Evolutionary conservation across 225 moss, liverwort and hornwort species (phyloP).

Genomic region (Polytrichum formosum): DNA sequence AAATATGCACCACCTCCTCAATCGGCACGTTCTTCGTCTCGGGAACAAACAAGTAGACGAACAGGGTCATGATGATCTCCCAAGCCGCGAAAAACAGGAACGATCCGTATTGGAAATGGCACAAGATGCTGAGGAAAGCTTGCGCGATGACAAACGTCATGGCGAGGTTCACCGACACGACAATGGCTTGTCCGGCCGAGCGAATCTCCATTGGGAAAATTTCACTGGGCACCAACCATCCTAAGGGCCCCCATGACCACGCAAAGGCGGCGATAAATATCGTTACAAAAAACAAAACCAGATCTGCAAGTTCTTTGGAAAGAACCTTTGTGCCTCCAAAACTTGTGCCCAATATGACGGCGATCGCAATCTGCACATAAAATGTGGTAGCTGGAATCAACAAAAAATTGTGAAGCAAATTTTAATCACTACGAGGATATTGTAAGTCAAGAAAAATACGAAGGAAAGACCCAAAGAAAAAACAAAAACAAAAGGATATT

Average conservation of each 20-base stretch:
- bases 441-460: too few relatives aligned
- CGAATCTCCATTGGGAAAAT: slow-evolving; percentile 50
- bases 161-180: slow-evolving; percentile 34
- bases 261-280: slow-evolving; percentile 39
- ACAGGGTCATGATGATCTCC: slow-evolving; percentile 30
- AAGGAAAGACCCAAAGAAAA: too few relatives aligned
- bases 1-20: slow-evolving; percentile 46
- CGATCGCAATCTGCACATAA: slow-evolving; percentile 29
- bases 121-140: slow-evolving; percentile 46
- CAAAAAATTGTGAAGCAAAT: not conserved
- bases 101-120: slow-evolving; percentile 20
- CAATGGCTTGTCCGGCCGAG: slow-evolving; percentile 37
- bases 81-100: slow-evolving; percentile 54
- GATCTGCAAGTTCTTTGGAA: not conserved
- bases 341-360: slow-evolving; percentile 24
- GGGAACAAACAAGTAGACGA: slow-evolving; percentile 37
- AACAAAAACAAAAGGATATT: too few relatives aligned
- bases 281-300: slow-evolving; percentile 30
- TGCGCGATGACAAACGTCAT: slow-evolving; percentile 56
- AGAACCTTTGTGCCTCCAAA: slow-evolving; percentile 21
- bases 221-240: slow-evolving; percentile 67
- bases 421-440: not conserved
- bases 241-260: slow-evolving; percentile 73
- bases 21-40: slow-evolving; percentile 57
- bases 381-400: not conserved